Base-by-base conservation (phyloP, 2,329 filamentous ascomycete species). In the Colletotrichum orbiculare region DNA sequence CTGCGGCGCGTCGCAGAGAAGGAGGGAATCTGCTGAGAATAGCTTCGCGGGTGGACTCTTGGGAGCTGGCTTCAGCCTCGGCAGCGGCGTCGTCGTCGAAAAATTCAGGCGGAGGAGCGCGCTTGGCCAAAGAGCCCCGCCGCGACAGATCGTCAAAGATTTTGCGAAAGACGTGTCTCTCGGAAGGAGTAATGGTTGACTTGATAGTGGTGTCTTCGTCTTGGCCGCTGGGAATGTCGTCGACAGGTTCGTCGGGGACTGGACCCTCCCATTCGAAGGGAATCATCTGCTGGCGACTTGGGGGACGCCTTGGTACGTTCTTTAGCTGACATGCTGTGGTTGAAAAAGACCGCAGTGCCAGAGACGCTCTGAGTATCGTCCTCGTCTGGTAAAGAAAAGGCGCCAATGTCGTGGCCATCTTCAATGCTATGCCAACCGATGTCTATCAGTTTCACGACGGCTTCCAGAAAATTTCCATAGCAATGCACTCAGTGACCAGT, bases 311-410 rank as follows among this genome's bases (percentile, higher is more conserved):
- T 46, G 9, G 75, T 3, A 47, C 73, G 15, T 74, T 46, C 6
- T 50, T 34, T 12, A 38, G 47, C 33, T 71, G 59, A 54, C 25
- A 13, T 39, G 59, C 48, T 11, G 53, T 64, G 2, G 64, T 60
- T 6, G 53, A 72, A 54, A 65, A 62, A 62, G 68, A 69, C 38
- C 54, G 67, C 37, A 54, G 59, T 39, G 69, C 70, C 47, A 64
- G 41, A 9, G 63, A 59, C 77, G 73, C 69, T 6, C 77, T 76
- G 63, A 81, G 77, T 38, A 90, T 83, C 0, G 91, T 92, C 64
- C 84, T 81, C 6, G 91, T 93, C 69, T 91, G 89, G 73, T 93
- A 93, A 7, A 94, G 82, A 62, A 93, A 93, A 0, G 90, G 88
- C 5, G 89, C 77, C 12, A 88, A 75, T 7, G 85, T 83, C 2